Base-by-base conservation (phyloP, 1,139 yeast genomes). In the Candida glucosophila region DNA sequence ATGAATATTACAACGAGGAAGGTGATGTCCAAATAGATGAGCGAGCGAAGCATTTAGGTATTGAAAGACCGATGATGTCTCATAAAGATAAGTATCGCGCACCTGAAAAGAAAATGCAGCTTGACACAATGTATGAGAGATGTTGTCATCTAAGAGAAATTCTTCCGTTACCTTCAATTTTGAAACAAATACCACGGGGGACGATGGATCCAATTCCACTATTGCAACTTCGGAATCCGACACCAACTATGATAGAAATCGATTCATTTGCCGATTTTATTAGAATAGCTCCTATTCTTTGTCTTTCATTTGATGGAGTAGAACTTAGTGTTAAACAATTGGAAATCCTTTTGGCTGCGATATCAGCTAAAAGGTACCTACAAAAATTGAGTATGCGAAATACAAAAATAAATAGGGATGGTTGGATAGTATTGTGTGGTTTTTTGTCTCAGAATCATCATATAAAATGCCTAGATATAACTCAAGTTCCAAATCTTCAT, bases 61-160 rank as follows among this genome's bases (percentile, higher is more conserved):
- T 71, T 37, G 77, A 69, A 22, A 67, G 61, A 30, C 76, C 77
- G 2, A 58, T 67, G 49, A 52, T 63, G 4, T 55, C 48, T 26
- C 30, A 37, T 6, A 35, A 34, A 7, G 44, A 44, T 10, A 34
- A 37, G 19, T 62, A 61, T 35, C 42, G 51, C 7, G 50, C 41
- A 1, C 69, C 69, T 0, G 52, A 57, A 6, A 45, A 62, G 34
- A 61, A 61, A 28, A 63, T 64, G 69, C 68, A 69, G 0, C 61
- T 77, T 29, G 90, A 79, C 38, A 51, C 69, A 5, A 59, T 80
- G 48, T 80, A 80, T 47, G 77, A 90, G 0, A 58, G 92, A 30
- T 77, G 86, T 39, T 78, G 88, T 43, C 88, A 78, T 44, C 54
- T 78, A 23, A 55, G 88, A 35, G 88, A 78, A 41, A 78, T 78